phyloP scores from a whole-genome alignment of 2,329 filamentous ascomycete genomes.

The Helminthosporium solani region DNA sequence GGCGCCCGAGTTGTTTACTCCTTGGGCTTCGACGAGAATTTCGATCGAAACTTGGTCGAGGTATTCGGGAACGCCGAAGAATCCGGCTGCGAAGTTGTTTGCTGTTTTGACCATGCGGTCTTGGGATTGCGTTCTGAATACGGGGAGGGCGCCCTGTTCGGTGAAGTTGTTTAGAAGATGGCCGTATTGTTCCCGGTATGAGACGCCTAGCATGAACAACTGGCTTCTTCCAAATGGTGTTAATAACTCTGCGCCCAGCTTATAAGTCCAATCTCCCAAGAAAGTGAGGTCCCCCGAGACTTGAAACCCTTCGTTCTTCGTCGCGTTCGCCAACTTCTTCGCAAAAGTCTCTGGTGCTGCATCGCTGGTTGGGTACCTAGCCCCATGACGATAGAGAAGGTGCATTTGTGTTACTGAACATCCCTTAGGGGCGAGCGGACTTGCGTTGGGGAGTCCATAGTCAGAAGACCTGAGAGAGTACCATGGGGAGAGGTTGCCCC shows the following conservation, averaged over 20 bases:
- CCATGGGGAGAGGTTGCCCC: constrained; percentile 35
- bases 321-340: constrained; percentile 27
- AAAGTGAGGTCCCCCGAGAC: constrained; percentile 32
- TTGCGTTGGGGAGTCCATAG: constrained; percentile 29
- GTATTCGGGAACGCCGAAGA: constrained; percentile 36
- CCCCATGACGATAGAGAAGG: constrained; percentile 33
- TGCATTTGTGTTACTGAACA: constrained; percentile 32
- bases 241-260: constrained; percentile 32
- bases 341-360: constrained; percentile 28
- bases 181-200: constrained; percentile 46
- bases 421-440: constrained; percentile 26
- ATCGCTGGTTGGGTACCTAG: constrained; percentile 31
- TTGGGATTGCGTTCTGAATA: constrained; percentile 37
- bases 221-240: constrained; percentile 38
- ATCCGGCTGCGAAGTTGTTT: constrained; percentile 35
- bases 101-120: constrained; percentile 38
- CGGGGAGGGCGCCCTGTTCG: constrained; percentile 39
- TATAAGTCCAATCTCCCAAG: constrained; percentile 29
- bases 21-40: constrained; percentile 27
- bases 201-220: constrained; percentile 45
- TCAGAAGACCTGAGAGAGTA: constrained; percentile 30
- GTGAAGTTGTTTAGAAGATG: constrained; percentile 49
- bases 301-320: constrained; percentile 20
- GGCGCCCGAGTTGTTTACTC: constrained; percentile 32
- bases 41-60: constrained; percentile 31